These are phyloP conservation scores for Purshia tridentata DNA, from an alignment of 306 rosid genomes.

Conservation along the genomic window DNA sequence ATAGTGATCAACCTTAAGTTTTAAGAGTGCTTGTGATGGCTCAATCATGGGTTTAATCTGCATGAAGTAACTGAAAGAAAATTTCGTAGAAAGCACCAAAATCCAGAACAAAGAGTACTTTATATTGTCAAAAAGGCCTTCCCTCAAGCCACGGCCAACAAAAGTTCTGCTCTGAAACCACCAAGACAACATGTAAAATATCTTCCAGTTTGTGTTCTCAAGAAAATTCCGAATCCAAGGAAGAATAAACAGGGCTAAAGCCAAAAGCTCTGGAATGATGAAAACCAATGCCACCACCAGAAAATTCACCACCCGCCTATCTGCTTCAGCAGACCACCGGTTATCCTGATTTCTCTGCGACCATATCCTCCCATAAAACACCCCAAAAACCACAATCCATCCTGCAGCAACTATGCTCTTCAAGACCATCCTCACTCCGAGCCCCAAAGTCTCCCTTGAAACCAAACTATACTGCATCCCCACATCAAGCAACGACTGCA, in stretches of 20 bases:
- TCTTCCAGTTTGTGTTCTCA: conserved; percentile 85
- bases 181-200: conserved; percentile 79
- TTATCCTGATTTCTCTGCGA: conserved; percentile 57
- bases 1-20: conserved; percentile 42
- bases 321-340: conserved; percentile 60
- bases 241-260: conserved; percentile 60
- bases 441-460: conserved; percentile 74
- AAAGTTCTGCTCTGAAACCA: conserved; percentile 89
- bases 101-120: conserved; percentile 82
- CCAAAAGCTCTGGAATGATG: conserved; percentile 76
- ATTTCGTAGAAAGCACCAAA: conserved; percentile 74
- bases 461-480: conserved; percentile 82
- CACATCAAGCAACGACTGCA: conserved; percentile 73
- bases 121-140: conserved; percentile 78
- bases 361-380: conserved; percentile 80
- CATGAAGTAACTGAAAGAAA: conserved; percentile 80
- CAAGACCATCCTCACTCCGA: conserved; percentile 76
- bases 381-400: conserved; percentile 71
- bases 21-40: conserved; percentile 60
- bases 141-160: conserved; percentile 97
- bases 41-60: conserved; percentile 88
- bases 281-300: conserved; percentile 60
- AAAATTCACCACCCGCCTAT: conserved; percentile 56
- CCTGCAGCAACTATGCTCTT: conserved; percentile 67
- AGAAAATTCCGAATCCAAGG: conserved; percentile 89